These are phyloP conservation scores for Venturia pyrina DNA, from an alignment of 2,329 filamentous ascomycete species.

Conservation along the genomic window DNA sequence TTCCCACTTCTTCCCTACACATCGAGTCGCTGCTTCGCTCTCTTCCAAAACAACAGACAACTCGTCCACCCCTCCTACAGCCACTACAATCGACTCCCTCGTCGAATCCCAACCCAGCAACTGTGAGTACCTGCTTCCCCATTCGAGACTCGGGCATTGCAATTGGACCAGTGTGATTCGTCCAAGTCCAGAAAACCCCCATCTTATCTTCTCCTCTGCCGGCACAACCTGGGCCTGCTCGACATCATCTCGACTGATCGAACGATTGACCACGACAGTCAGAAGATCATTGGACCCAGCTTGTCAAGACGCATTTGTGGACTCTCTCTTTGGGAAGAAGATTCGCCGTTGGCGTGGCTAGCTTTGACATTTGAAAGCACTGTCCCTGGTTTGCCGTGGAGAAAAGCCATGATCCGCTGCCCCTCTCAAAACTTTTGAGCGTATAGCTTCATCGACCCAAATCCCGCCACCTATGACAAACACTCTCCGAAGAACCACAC, in stretches of 20 bases:
- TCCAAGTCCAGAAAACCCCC: neutral
- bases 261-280: neutral
- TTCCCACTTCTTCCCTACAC: neutral
- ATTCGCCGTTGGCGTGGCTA: neutral
- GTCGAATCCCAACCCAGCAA: neutral
- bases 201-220: neutral
- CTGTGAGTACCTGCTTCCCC: neutral
- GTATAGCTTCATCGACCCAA: neutral
- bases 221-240: neutral
- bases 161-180: conserved; percentile 8
- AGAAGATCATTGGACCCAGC: neutral
- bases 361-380: neutral
- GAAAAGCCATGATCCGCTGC: neutral
- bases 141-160: neutral
- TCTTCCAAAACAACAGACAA: neutral
- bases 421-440: neutral
- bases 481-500: neutral
- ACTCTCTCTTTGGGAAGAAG: neutral
- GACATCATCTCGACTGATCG: conserved; percentile 1
- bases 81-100: neutral
- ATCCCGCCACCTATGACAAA: neutral
- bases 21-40: neutral
- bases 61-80: neutral
- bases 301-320: neutral
- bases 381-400: neutral